A percentile compares a stretch with the other conserved stretches of the same genome.
These are phyloP conservation scores for Ogataea thermomethanolica DNA, from an alignment of 805 yeast genomes.

Conservation along the genomic window DNA sequence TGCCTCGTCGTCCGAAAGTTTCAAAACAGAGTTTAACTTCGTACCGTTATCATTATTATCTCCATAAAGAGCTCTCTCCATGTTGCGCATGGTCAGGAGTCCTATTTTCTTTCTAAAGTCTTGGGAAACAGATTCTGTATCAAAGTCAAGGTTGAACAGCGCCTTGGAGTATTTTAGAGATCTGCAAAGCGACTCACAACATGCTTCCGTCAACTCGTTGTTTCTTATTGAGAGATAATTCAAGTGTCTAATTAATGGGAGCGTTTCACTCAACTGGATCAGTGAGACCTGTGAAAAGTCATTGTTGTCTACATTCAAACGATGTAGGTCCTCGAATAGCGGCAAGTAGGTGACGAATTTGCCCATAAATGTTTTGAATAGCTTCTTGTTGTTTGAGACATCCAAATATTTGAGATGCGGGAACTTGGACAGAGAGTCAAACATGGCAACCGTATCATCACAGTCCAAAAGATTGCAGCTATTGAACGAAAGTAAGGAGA, in stretches of 20 bases:
- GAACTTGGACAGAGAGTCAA: slow-evolving; percentile 48
- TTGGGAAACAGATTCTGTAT: slow-evolving; percentile 57
- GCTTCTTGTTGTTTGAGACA: slow-evolving; percentile 60
- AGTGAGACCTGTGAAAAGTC: slow-evolving; percentile 54
- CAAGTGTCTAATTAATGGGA: slow-evolving; percentile 64
- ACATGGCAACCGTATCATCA: slow-evolving; percentile 47
- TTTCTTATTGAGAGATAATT: slow-evolving; percentile 70
- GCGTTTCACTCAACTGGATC: slow-evolving; percentile 57
- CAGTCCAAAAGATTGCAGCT: slow-evolving; percentile 55
- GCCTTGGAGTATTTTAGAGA: slow-evolving; percentile 64
- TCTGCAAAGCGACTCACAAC: slow-evolving; percentile 62
- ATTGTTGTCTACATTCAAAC: slow-evolving; percentile 73
- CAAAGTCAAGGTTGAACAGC: slow-evolving; percentile 67
- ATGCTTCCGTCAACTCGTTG: slow-evolving; percentile 54
- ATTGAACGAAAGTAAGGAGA: slow-evolving; percentile 58
- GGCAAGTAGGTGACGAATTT: slow-evolving; percentile 66
- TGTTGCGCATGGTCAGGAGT: slow-evolving; percentile 75
- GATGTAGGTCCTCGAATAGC: slow-evolving; percentile 54
- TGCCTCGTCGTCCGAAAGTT: slow-evolving; percentile 4
- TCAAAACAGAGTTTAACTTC: slow-evolving; percentile 1
- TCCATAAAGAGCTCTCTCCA: slow-evolving; percentile 54
- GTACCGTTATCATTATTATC: slow-evolving; percentile 1
- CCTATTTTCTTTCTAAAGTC: slow-evolving; percentile 69
- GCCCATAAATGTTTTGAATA: slow-evolving; percentile 61
- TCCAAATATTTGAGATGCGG: slow-evolving; percentile 70